phyloP scores from a whole-genome alignment of 1,284 basidiomycete species.

The Cryptococcus floricola region DNA sequence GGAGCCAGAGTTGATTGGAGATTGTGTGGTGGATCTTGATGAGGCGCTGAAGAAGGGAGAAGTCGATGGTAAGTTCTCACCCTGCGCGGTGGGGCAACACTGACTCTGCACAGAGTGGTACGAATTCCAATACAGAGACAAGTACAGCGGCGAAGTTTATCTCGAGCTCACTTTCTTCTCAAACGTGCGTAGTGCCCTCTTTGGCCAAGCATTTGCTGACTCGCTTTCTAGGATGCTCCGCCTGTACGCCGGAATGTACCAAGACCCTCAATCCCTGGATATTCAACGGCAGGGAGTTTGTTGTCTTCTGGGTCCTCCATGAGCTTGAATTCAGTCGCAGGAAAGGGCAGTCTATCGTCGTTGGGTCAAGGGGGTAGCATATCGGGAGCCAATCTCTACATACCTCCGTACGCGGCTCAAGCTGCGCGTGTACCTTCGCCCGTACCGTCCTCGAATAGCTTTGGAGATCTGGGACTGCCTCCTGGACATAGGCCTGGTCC shows the following conservation, averaged over 20 bases:
- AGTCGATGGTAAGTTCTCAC: constrained; percentile 74
- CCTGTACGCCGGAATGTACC: constrained; percentile 44
- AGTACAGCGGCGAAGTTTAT: constrained; percentile 90
- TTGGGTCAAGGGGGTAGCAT: constrained; percentile 31
- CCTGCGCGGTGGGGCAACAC: not conserved
- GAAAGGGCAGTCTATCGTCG: constrained; percentile 2
- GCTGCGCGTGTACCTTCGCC: constrained; percentile 2
- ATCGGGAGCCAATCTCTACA: constrained; percentile 45
- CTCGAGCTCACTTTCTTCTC: constrained; percentile 94
- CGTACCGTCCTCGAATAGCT: constrained; percentile 23
- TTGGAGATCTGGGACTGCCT: constrained; percentile 40
- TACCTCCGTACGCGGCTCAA: constrained; percentile 35
- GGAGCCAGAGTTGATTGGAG: constrained; percentile 94
- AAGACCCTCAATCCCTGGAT: constrained; percentile 28
- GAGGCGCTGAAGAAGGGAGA: constrained; percentile 91
- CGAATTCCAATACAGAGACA: constrained; percentile 78
- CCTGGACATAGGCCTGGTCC: constrained; percentile 19
- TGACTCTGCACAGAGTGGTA: constrained; percentile 74
- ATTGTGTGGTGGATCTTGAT: constrained; percentile 78
- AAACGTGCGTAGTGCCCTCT: constrained; percentile 60
- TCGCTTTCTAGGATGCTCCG: constrained; percentile 34
- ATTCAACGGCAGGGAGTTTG: constrained; percentile 14
- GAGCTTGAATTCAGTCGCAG: not conserved
- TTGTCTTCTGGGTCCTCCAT: not conserved
- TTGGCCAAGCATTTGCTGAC: not conserved